Evolutionary conservation across 192 early-diverging fungal species (phyloP), one percentile per base, ranked within the genome.

Genomic region (Jimgerdemannia lactiflua): DNA sequence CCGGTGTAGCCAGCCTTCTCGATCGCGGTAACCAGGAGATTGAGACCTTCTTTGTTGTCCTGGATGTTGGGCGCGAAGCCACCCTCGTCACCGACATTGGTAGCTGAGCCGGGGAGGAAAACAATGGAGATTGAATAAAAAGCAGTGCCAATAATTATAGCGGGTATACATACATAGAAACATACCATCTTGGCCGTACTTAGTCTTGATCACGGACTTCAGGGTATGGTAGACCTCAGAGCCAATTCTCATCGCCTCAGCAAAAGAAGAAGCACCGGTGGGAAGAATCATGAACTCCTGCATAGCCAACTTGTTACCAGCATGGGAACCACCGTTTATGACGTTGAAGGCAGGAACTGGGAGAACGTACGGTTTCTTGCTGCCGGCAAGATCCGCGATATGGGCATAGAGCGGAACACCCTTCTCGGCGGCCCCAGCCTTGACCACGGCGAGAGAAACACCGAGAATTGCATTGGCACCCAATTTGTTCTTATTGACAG

Each of bases 281-380:
- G 97, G 97, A 82, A 98, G 85, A 77, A 99, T 99, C 98, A 99
- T 99, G 88, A 98, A 99, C 86, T 99, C 98, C 85, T 99, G 98
- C 96, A 99, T 97, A 76, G 98, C 98, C 73, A 99, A 92, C 89
- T 97, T 98, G 94, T 99, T 99, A 77, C 98, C 98, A 64, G 98
- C 98, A 86, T 99, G 97, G 71, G 94, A 95, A 72, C 97, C 97
- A 80, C 97, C 97, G 90, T 99, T 99, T 88, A 99, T 97, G 78
- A 99, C 96, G 89, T 99, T 99, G 90, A 99, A 96, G 67, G 93
- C 87, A 39, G 97, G 97, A 39, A 99, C 97, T 39, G 97, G 97
- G 71, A 99, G 92, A 71, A 98, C 93, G 82, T 94, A 94, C 77
- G 91, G 92, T 71, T 91, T 91, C 84, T 91, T 91, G 79, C 90